Evolutionary conservation across 257 asterid species (phyloP), one percentile per base, ranked within the genome.

Genomic region (Przewalskia tangutica): DNA sequence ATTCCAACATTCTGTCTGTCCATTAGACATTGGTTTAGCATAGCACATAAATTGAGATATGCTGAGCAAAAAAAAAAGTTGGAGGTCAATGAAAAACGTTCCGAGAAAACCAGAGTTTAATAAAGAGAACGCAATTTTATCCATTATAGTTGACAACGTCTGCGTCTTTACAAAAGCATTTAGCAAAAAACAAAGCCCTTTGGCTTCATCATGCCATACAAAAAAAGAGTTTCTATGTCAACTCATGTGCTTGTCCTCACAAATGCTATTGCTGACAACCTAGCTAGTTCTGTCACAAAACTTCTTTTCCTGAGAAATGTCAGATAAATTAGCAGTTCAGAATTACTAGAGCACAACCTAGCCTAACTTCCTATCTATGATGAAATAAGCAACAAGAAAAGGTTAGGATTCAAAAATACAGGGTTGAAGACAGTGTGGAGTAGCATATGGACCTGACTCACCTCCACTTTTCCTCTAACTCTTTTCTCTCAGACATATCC

Each of bases 391-490:
- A 62, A 62, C 17, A 20, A 23, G 16, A 20, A 62, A 9, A 62
- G 6, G 36, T 62, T 20, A 20, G 16, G 7, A 20, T 17, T 23
- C 23, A 18, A 60, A 20, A 18, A 20, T 18, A 18, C 36, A 59
- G 32, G 32, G 34, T 20, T 8, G 14, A 59, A 8, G 65, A 18
- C 13, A 8, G 34, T 8, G 34, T 18, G 65, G 65, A 3, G 34
- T 59, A n/a, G 36, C 34, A 59, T n/a, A 59, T 59, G 65, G 65
- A n/a, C 34, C 18, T 18, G 65, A 17, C 46, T 95, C 90, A 93
- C 87, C 92, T 92, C 99, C 99, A 95, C 87, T 93, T 95, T 67
- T 93, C 99, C 92, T 95, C 97, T 85, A 95, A 90, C 71, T 93
- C 99, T 86, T 95, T 95, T 88, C 86, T 93, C 89, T 93, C 97